Conservation (phyloP, 306 rosid genomes). For the Dicorynia guianensis region DNA sequence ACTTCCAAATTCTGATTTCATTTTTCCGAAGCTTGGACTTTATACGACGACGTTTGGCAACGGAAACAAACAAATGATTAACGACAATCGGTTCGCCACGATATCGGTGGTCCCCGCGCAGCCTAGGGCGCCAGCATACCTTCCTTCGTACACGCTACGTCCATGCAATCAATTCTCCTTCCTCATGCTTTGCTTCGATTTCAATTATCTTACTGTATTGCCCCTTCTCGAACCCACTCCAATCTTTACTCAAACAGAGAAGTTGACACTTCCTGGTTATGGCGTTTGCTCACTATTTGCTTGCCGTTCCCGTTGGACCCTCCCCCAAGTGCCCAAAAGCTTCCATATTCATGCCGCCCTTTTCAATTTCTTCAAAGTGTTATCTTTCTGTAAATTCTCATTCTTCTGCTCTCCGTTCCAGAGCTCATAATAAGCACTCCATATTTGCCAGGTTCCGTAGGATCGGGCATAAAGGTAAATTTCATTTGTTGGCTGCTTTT, state of each 20-base stretch:
- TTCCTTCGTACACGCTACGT: neutral
- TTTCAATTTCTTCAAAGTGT: constrained; percentile 40
- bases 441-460: constrained; percentile 41
- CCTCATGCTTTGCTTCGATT: neutral
- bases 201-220: neutral
- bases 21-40: neutral
- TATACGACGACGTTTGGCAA: neutral
- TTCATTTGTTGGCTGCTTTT: neutral
- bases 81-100: neutral
- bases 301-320: constrained; percentile 49
- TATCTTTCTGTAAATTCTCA: constrained; percentile 24
- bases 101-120: neutral
- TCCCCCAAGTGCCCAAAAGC: constrained; percentile 31
- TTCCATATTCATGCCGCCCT: constrained; percentile 37
- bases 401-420: constrained; percentile 40
- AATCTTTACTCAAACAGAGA: constrained; percentile 5
- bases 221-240: constrained; percentile 41
- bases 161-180: constrained; percentile 11
- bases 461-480: constrained; percentile 47
- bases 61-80: neutral
- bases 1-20: no score
- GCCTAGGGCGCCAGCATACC: neutral
- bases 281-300: constrained; percentile 61
- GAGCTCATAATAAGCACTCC: constrained; percentile 46
- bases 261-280: constrained; percentile 38